Evolutionary conservation across 768 basidiomycete genomes (phyloP), one percentile per base, ranked within the genome.

Genomic region (Leccinum variicolor): DNA sequence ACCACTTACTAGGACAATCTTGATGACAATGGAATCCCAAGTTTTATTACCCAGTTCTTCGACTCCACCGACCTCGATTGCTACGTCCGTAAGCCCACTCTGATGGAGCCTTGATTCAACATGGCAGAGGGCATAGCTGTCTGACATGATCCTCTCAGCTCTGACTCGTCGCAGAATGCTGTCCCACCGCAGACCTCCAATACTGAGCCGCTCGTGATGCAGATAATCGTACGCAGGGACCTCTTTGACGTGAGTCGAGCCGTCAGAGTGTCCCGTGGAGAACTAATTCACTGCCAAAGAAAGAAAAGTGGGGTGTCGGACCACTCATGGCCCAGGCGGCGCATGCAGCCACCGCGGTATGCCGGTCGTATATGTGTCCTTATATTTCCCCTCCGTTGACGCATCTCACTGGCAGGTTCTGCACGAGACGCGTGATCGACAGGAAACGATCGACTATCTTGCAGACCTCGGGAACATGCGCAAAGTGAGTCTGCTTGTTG

Each of bases 261-360:
- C n/a, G 14, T 46, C 43, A 4, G 28, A 21, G 4, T 17, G 47
- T 49, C 17, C 14, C 4, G n/a, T 15, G 29, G 39, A 36, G 39
- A 17, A 41, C 54, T 63, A 19, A 61, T 19, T 48, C 33, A 8
- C 11, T 10, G 13, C n/a, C n/a, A 52, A 57, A 78, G 76, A 68
- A 67, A 21, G 76, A 75, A 53, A 75, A 72, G 6, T 79, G 78
- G 75, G 78, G 77, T 1, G 66, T 75, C 4, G 78, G 78, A 11
- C 76, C 77, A 14, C 69, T 79, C 39, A 77, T 79, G 77, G 74
- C 76, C 6, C 78, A 79, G 58, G 73, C 70, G 3, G 76, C 77
- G 4, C 78, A 78, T 58, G 76, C 75, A 6, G 77, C 78, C 25
- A 69, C 75, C 0, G 78, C 78, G 25, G 78, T 79, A 61, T 49